These are phyloP conservation scores for Babesia bigemina DNA, from an alignment of 169 alveolate genomes.

Conservation along the genomic window DNA sequence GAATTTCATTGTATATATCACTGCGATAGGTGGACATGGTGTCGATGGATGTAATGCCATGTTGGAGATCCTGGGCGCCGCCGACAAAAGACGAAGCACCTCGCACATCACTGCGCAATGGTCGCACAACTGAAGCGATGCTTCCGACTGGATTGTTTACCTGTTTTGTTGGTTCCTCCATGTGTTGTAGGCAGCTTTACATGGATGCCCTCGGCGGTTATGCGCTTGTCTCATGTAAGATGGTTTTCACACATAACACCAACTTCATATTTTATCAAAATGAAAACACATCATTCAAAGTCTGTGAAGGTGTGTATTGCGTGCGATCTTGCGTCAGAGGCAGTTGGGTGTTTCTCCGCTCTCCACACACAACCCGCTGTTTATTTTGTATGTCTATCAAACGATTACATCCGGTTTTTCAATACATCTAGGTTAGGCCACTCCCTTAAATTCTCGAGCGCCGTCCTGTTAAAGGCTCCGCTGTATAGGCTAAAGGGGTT, in stretches of 20 bases:
- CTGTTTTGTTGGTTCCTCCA: constrained; percentile 4
- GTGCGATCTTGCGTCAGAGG: not conserved
- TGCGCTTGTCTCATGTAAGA: not conserved
- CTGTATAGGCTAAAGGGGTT: constrained; percentile 35
- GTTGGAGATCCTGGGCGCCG: constrained; percentile 5
- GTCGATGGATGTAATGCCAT: constrained; percentile 25
- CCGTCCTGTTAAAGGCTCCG: constrained; percentile 20
- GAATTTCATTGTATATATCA: constrained; percentile 9
- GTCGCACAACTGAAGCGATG: not conserved
- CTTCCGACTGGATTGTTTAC: not conserved
- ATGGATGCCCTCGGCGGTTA: constrained; percentile 2
- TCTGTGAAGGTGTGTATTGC: not conserved
- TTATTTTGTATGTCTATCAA: not conserved
- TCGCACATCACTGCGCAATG: not conserved
- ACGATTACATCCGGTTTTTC: not conserved
- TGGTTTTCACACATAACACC: not conserved
- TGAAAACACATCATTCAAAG: not conserved
- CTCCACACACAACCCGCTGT: constrained; percentile 24
- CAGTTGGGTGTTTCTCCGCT: constrained; percentile 22
- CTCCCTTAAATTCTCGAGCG: constrained; percentile 41
- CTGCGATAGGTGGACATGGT: constrained; percentile 43
- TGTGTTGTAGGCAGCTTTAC: not conserved
- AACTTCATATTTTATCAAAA: not conserved
- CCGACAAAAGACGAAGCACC: constrained; percentile 1
- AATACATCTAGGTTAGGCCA: constrained; percentile 11